These are phyloP conservation scores for Pyrenula massariospora DNA, from an alignment of 495 filamentous ascomycete species.

Conservation along the genomic window DNA sequence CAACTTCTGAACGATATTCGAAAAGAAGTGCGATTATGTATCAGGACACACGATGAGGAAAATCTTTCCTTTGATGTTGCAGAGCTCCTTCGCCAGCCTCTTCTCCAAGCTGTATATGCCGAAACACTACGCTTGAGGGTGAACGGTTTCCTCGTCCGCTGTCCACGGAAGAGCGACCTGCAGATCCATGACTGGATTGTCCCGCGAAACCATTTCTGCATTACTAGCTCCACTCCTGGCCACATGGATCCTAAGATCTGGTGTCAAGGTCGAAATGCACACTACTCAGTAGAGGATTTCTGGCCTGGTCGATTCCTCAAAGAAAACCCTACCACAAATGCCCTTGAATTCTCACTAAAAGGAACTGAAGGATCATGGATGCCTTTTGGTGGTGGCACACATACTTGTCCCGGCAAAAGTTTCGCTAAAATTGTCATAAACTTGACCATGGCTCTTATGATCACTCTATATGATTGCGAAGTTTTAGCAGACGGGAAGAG, in stretches of 20 bases:
- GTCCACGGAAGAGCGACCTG: constrained; percentile 10
- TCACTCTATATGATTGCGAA: constrained; percentile 17
- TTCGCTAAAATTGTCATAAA: constrained; percentile 21
- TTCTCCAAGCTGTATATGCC: constrained; percentile 20
- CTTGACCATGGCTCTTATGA: constrained; percentile 12
- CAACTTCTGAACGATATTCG: constrained; percentile 5
- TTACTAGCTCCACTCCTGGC: constrained; percentile 11
- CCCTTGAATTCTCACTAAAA: constrained; percentile 15
- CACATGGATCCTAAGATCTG: constrained; percentile 17
- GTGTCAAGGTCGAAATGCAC: constrained; percentile 12
- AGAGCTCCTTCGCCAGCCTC: constrained; percentile 1
- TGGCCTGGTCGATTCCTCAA: constrained; percentile 17
- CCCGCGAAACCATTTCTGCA: constrained; percentile 6
- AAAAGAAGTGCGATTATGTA: not conserved
- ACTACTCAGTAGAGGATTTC: constrained; percentile 15
- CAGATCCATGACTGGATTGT: constrained; percentile 15
- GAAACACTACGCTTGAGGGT: constrained; percentile 19
- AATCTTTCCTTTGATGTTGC: not conserved
- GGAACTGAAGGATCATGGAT: constrained; percentile 21
- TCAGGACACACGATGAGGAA: not conserved
- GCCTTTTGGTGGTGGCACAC: constrained; percentile 18
- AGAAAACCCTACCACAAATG: not conserved
- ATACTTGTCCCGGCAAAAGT: constrained; percentile 18
- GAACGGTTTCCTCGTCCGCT: constrained; percentile 16
- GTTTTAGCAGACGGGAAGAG: constrained; percentile 9